Percentiles rank a stretch among this genome's conserved stretches.
phyloP scores from a whole-genome alignment of 345 rosid species.

The Trapa incisa region DNA sequence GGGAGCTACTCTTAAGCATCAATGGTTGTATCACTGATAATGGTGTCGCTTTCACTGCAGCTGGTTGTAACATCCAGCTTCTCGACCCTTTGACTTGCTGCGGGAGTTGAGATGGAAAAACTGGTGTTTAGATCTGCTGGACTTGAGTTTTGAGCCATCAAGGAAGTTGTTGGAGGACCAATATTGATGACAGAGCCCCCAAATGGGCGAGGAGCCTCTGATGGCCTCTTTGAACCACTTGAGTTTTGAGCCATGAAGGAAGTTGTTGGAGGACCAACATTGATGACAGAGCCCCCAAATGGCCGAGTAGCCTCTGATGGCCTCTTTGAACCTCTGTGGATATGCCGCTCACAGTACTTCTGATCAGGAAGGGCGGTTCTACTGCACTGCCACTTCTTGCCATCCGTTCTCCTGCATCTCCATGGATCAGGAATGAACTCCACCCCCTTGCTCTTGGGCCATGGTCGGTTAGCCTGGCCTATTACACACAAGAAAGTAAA shows the following conservation, averaged over 20 bases:
- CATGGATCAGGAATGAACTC: background rate
- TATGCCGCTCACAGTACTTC: conserved; percentile 51
- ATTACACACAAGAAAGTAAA: background rate
- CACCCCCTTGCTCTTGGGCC: background rate
- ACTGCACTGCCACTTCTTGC: conserved; percentile 70
- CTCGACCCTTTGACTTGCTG: background rate
- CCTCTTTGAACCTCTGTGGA: conserved; percentile 40
- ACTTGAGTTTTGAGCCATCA: background rate
- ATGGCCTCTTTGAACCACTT: too few relatives aligned
- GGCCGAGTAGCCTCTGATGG: background rate
- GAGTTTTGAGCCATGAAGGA: too few relatives aligned
- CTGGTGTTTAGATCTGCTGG: background rate
- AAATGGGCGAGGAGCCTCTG: background rate
- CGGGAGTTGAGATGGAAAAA: background rate
- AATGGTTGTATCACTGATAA: background rate
- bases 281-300: too few relatives aligned
- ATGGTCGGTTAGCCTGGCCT: background rate
- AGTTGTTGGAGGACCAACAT: too few relatives aligned
- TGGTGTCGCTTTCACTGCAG: background rate
- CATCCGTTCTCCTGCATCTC: conserved; percentile 75
- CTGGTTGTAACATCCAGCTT: background rate
- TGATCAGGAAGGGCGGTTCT: conserved; percentile 36
- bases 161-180: background rate
- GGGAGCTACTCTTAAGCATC: background rate
- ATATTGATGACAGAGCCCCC: background rate